Conservation (phyloP, 192 early-diverging fungal species). For the Entomortierella beljakovae region DNA sequence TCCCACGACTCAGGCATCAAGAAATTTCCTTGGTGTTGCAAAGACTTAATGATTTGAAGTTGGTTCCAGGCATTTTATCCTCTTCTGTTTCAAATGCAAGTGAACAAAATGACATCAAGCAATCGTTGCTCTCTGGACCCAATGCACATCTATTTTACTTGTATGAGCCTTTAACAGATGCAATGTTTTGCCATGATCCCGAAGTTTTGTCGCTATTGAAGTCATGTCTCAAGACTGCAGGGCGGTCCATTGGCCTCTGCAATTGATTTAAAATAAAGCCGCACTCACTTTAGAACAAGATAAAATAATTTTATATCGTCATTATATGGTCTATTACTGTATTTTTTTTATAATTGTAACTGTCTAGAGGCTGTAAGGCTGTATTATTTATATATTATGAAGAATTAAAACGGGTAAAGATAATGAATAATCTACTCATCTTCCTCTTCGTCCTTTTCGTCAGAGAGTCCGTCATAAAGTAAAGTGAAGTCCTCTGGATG, state of each 20-base stretch:
- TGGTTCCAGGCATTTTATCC: conserved; percentile 43
- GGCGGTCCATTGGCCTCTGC: conserved; percentile 50
- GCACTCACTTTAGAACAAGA: too few species aligned
- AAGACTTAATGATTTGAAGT: conserved; percentile 14
- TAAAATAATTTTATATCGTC: too few species aligned
- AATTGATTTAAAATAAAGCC: conserved; percentile 6
- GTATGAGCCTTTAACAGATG: conserved; percentile 72
- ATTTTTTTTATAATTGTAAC: too few species aligned
- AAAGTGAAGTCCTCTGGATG: conserved; percentile 35
- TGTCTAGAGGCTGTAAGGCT: too few species aligned
- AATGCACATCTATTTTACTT: conserved; percentile 78
- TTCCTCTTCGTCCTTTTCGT: conserved; percentile 14
- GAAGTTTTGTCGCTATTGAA: conserved; percentile 50
- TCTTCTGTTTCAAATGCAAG: too few species aligned
- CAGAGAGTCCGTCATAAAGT: conserved; percentile 24
- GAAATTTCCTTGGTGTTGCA: conserved; percentile 32
- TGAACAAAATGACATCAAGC: too few species aligned
- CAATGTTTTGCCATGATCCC: conserved; percentile 62
- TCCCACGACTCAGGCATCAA: conserved; percentile 66
- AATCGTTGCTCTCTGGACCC: conserved; percentile 57
- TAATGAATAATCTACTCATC: background rate
- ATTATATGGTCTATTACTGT: too few species aligned
- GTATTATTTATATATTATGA: too few species aligned
- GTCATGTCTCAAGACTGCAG: conserved; percentile 55
- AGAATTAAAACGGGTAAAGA: too few species aligned